Evolutionary conservation across 2,329 filamentous ascomycete genomes (phyloP), one percentile per base, ranked within the genome.

Genomic region (Talaromyces sp.): DNA sequence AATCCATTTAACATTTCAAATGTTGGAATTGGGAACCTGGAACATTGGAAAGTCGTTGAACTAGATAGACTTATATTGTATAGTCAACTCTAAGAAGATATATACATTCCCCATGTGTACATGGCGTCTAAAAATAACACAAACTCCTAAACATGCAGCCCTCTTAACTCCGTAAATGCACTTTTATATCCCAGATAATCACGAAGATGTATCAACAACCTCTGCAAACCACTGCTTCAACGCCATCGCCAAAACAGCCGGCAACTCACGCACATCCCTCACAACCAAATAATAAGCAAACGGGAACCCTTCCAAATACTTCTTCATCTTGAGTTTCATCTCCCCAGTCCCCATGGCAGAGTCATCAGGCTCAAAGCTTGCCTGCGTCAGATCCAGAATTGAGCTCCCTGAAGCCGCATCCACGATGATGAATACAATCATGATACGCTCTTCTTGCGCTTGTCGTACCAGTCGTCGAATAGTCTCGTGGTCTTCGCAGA

Each of bases 261-360:
- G 95, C 73, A 99, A 83, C 78, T 99, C 95, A 73, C 90, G 89
- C 58, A 99, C 88, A 80, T 98, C 88, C 70, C 94, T 89, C 66
- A 99, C 95, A 70, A 99, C 92, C 64, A 99, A 81, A 76, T 98
- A 99, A 81, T 97, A 99, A 76, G 91, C 89, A 81, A 99, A 99
- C 0, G 96, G 95, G 78, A 99, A 99, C 7, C 89, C 90, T 77
- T 99, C 96, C 71, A 99, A 85, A 76, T 99, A 99, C 73, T 91
- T 88, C 81, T 92, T 90, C 77, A 96, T 93, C 72, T 90, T 89
- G 64, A 97, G 86, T 75, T 83, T 83, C 77, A 83, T 83, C 72
- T 88, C 85, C 67, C 82, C 89, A 80, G 80, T 88, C 1, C 74
- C 72, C 80, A 77, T 86, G 78, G 72, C 81, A 68, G 70, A 78